phyloP scores from a whole-genome alignment of 768 basidiomycete species.

The Fomitopsis pulvina region DNA sequence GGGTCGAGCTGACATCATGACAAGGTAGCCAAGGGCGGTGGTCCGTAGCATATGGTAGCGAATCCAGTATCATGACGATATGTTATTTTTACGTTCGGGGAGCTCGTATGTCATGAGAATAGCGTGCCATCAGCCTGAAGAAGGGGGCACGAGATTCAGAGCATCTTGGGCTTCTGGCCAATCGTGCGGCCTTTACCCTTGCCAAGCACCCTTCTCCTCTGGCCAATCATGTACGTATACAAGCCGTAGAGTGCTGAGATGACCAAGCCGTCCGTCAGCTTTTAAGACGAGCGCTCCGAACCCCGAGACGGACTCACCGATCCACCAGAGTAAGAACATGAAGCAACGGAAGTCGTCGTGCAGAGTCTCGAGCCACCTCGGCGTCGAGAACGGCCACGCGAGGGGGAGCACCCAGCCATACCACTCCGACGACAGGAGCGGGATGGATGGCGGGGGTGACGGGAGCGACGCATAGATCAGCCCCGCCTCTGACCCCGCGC shows the following conservation, averaged over 20 bases:
- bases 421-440: constrained; percentile 5
- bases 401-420: constrained; percentile 2
- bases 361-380: constrained; percentile 36
- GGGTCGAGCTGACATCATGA: neutral
- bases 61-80: too few relatives aligned
- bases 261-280: neutral
- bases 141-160: constrained; percentile 1
- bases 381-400: constrained; percentile 6
- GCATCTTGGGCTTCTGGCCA: constrained; percentile 30
- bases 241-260: constrained; percentile 36
- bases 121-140: too few relatives aligned
- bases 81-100: neutral
- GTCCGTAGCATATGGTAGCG: too few relatives aligned
- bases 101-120: too few relatives aligned
- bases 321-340: constrained; percentile 83
- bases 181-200: constrained; percentile 25
- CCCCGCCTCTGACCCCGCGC: constrained; percentile 86
- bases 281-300: neutral
- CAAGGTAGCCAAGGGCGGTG: too few relatives aligned
- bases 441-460: constrained; percentile 33
- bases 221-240: constrained; percentile 55
- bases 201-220: constrained; percentile 49
- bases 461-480: constrained; percentile 77
- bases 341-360: constrained; percentile 51
- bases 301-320: constrained; percentile 47